Evolutionary conservation across 2,329 filamentous ascomycete species (phyloP).

Genomic region (Zarea fungicola): DNA sequence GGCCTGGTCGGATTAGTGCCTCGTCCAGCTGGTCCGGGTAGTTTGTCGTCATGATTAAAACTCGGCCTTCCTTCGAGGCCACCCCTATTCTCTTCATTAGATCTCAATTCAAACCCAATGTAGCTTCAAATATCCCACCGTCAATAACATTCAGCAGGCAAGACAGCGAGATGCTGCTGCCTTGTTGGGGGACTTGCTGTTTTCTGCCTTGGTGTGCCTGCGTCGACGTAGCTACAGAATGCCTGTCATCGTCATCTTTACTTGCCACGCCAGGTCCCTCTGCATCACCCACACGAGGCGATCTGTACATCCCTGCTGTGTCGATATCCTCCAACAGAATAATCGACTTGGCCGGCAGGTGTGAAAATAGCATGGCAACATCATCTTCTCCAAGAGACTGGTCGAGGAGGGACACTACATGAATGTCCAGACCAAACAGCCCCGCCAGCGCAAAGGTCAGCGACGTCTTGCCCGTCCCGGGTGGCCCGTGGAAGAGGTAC

Average conservation of each 20-base stretch:
- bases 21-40: constrained; percentile 55
- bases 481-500: constrained; percentile 60
- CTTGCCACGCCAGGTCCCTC: background rate
- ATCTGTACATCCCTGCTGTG: no score
- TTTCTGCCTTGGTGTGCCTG: no score
- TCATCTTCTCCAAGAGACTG: no score
- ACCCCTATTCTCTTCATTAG: no score
- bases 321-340: constrained; percentile 53
- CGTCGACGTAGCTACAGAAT: no score
- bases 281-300: no score
- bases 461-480: constrained; percentile 56
- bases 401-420: no score
- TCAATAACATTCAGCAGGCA: constrained; percentile 64
- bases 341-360: constrained; percentile 47
- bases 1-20: constrained; percentile 56
- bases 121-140: no score
- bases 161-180: constrained; percentile 42
- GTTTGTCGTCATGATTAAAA: constrained; percentile 69
- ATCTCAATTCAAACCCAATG: no score
- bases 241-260: no score
- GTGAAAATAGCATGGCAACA: no score
- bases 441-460: constrained; percentile 48
- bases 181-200: no score
- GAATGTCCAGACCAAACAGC: constrained; percentile 44
- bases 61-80: constrained; percentile 59